These are phyloP conservation scores for Funneliformis caledonium DNA, from an alignment of 371 early-diverging fungal species.

Conservation along the genomic window DNA sequence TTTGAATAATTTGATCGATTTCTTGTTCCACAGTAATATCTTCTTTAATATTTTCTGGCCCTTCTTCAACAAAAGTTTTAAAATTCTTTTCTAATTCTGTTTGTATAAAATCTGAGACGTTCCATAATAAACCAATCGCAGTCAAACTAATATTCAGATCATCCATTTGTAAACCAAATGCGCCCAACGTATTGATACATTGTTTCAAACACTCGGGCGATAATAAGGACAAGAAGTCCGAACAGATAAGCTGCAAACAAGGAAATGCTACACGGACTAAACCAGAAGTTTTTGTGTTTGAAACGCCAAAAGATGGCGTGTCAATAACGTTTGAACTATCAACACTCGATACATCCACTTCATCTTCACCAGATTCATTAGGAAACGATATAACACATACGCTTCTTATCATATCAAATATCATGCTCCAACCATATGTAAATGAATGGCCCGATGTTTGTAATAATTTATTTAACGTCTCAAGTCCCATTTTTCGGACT, in stretches of 20 bases:
- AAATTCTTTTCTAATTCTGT: conserved; percentile 55
- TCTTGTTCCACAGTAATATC: conserved; percentile 48
- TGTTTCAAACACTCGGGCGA: conserved; percentile 74
- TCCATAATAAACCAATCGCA: conserved; percentile 92
- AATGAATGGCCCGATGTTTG: conserved; percentile 92
- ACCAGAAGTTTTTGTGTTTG: conserved; percentile 46
- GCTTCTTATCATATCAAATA: conserved; percentile 86
- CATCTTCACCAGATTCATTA: conserved; percentile 6
- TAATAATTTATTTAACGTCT: conserved; percentile 86
- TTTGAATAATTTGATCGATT: conserved; percentile 48
- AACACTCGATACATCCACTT: background rate
- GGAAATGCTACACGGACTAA: conserved; percentile 91
- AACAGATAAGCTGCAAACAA: conserved; percentile 93
- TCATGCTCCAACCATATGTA: conserved; percentile 83
- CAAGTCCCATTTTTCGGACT: conserved; percentile 84
- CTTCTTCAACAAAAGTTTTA: background rate
- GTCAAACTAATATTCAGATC: conserved; percentile 96
- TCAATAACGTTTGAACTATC: conserved; percentile 12
- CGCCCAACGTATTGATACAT: conserved; percentile 82
- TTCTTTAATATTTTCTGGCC: conserved; percentile 36
- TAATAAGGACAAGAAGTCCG: conserved; percentile 88
- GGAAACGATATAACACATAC: conserved; percentile 45
- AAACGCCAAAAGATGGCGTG: conserved; percentile 26
- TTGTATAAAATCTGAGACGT: conserved; percentile 80
- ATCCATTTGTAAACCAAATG: conserved; percentile 83